phyloP scores from a whole-genome alignment of 495 filamentous ascomycete genomes.

The Aspergillus sparsus region DNA sequence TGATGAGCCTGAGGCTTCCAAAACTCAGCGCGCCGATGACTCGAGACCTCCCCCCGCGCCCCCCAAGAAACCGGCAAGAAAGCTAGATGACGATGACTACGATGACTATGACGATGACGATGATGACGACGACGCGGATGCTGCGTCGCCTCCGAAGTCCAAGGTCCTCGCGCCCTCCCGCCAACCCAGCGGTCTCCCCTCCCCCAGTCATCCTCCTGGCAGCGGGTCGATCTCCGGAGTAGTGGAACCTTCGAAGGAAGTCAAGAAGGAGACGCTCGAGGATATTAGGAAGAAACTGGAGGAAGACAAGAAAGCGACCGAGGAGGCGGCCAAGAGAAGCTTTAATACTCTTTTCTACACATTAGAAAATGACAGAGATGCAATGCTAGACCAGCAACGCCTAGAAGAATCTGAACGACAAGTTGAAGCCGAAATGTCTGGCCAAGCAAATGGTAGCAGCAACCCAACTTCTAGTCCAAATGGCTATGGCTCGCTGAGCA shows the following conservation, averaged over 20 bases:
- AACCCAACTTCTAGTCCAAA: constrained; percentile 49
- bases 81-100: constrained; percentile 79
- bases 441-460: constrained; percentile 56
- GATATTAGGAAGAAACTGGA: constrained; percentile 91
- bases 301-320: constrained; percentile 88
- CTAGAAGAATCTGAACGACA: constrained; percentile 95
- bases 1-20: constrained; percentile 30
- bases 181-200: constrained; percentile 35
- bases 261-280: constrained; percentile 67
- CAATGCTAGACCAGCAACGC: constrained; percentile 97
- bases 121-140: constrained; percentile 73
- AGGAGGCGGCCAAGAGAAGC: constrained; percentile 83
- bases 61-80: constrained; percentile 64
- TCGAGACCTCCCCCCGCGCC: constrained; percentile 39
- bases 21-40: constrained; percentile 43
- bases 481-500: constrained; percentile 84
- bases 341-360: constrained; percentile 94
- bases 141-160: constrained; percentile 52
- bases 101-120: constrained; percentile 85
- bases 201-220: constrained; percentile 30
- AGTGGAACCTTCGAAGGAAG: constrained; percentile 41
- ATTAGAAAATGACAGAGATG: constrained; percentile 88
- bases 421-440: constrained; percentile 88
- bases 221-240: constrained; percentile 31
- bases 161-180: constrained; percentile 52